These are phyloP conservation scores for Corniculantispora saksenae DNA, from an alignment of 2,329 filamentous ascomycete genomes.

Conservation along the genomic window DNA sequence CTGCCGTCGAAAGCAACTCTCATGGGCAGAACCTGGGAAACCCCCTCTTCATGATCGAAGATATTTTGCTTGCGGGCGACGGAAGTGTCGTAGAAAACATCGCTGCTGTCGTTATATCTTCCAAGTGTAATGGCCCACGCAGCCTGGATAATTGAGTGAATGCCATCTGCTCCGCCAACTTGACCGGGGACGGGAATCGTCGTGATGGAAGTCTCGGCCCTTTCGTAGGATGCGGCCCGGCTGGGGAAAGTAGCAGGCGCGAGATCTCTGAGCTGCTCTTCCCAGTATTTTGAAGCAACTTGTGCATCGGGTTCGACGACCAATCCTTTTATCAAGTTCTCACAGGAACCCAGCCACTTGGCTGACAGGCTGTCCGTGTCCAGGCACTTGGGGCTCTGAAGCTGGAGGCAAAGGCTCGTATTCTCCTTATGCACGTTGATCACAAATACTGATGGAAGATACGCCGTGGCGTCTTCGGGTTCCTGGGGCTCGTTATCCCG, in stretches of 20 bases:
- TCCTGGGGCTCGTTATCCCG: neutral
- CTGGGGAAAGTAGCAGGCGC: neutral
- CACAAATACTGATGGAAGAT: neutral
- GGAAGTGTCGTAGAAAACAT: neutral
- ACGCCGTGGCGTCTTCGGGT: neutral
- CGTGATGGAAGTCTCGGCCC: neutral
- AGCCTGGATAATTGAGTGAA: neutral
- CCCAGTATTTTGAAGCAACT: neutral
- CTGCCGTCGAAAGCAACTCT: neutral
- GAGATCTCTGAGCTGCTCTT: neutral
- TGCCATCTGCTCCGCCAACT: neutral
- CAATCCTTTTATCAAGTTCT: neutral
- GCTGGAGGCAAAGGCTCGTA: neutral
- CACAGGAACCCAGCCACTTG: neutral
- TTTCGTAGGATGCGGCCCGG: neutral
- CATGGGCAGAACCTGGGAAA: neutral
- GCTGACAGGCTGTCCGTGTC: neutral
- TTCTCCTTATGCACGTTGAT: conserved; percentile 3
- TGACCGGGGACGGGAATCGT: neutral
- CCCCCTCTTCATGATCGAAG: neutral
- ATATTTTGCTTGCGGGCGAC: neutral
- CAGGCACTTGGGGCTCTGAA: neutral
- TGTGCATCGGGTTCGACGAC: neutral
- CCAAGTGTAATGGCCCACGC: conserved; percentile 6
- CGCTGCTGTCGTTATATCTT: neutral